Base-by-base conservation (phyloP, 2,329 filamentous ascomycete species). In the Chalaropsis thielavioides region DNA sequence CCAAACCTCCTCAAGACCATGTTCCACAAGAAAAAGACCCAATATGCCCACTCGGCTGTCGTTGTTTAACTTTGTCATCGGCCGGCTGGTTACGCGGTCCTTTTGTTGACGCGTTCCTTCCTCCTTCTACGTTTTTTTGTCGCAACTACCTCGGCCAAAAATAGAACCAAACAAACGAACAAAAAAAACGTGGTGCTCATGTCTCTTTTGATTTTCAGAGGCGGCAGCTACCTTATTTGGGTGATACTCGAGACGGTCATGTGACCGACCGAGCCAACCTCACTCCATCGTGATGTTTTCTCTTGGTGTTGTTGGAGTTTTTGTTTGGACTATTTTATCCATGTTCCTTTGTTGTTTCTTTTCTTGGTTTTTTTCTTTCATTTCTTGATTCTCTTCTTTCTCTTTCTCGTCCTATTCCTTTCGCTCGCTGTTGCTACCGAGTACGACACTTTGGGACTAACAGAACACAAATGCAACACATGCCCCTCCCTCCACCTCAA, bases 1-100 rank as follows among this genome's bases (percentile, higher is more conserved):
- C 73, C 70, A 49, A 83, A 78, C 70, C 81, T 84, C 80, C 76
- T 85, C 68, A 84, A 83, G 75, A 73, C 77, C 2, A 68, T 84
- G 66, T 84, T 85, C 71, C 81, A 80, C 75, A 80, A 76, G 73
- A 83, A 81, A 73, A 80, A 80, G 72, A 75, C 62, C 1, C 56
- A 64, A 19, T 63, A 63, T 58, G n/a, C 62, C 4, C 46, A 66
- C 40, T 56, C 64, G 24, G 40, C 61, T 17, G 61, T 66, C 11
- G 63, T 41, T 19, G 63, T 46, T 6, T 66, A 49, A 15, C 38
- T 59, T 31, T 51, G 22, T 11, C 8, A 15, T 43, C 27, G 27
- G 13, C 24, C 10, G 19, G 6, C 13, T 1, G 19, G 24, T 24
- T 51, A 13, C 13, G 10, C n/a, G 4, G 19, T 10, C 46, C 5